Evolutionary conservation across 177 flowering plant genomes (phyloP).

Genomic region (Vitis hybrid): DNA sequence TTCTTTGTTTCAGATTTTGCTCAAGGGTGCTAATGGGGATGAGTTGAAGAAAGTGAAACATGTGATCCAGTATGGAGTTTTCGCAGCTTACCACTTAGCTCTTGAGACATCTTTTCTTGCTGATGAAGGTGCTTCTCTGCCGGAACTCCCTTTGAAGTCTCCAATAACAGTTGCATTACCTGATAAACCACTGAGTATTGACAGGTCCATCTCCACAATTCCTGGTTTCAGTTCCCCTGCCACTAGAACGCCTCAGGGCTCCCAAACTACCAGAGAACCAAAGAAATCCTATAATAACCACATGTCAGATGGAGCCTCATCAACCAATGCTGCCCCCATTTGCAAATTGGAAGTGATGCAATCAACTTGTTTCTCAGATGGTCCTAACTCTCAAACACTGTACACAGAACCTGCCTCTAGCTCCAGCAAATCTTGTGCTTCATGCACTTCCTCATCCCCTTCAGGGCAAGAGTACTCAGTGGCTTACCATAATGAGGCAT

Average conservation of each 20-base stretch:
- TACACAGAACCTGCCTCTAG: constrained; percentile 1
- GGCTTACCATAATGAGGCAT: constrained; percentile 16
- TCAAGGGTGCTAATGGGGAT: constrained; percentile 84
- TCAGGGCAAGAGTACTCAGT: constrained; percentile 13
- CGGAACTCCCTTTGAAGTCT: constrained; percentile 71
- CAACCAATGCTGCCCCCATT: constrained; percentile 7
- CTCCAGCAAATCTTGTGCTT: constrained; percentile 14
- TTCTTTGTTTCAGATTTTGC: constrained; percentile 60
- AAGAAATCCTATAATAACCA: constrained; percentile 24
- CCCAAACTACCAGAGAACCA: constrained; percentile 26
- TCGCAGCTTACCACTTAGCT: constrained; percentile 97
- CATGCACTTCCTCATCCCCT: constrained; percentile 15
- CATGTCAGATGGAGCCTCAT: constrained; percentile 17
- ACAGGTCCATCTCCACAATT: constrained; percentile 69
- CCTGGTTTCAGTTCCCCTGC: constrained; percentile 60
- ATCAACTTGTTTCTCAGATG: constrained; percentile 17
- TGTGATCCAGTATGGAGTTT: constrained; percentile 87
- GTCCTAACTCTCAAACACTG: constrained; percentile 7
- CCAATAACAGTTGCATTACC: constrained; percentile 83
- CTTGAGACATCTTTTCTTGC: constrained; percentile 96
- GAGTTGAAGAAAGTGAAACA: constrained; percentile 93
- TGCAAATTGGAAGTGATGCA: constrained; percentile 15
- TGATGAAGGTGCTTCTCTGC: constrained; percentile 94
- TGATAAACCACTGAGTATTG: constrained; percentile 60
- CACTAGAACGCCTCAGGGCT: constrained; percentile 30